Evolutionary conservation across 202 grass and related monocot species (phyloP).

Genomic region (Bolboschoenoplectus hybrid): DNA sequence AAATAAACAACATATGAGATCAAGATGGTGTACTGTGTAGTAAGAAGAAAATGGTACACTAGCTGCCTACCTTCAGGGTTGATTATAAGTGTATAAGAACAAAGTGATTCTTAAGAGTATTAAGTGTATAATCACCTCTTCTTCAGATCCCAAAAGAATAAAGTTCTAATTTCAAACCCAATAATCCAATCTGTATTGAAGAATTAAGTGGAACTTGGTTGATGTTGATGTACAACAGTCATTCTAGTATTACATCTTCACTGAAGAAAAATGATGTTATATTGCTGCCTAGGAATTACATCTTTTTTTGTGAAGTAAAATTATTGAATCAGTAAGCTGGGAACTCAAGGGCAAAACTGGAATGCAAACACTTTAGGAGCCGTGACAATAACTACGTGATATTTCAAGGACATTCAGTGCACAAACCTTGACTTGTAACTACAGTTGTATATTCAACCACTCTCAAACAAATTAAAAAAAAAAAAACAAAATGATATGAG

Average conservation of each 20-base stretch:
- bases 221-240: background rate
- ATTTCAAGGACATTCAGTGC: background rate
- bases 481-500: conserved; percentile 6
- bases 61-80: background rate
- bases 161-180: background rate
- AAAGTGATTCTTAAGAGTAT: background rate
- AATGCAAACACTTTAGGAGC: background rate
- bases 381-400: background rate
- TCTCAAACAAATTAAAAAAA: background rate
- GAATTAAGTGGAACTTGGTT: background rate
- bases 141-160: background rate
- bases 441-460: background rate
- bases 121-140: background rate
- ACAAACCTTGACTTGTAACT: background rate
- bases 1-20: background rate
- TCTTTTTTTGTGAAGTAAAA: background rate
- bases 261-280: background rate
- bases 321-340: background rate
- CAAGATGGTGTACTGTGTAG: background rate
- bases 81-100: background rate
- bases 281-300: background rate
- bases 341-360: background rate
- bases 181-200: background rate
- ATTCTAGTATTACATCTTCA: background rate
- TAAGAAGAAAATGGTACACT: background rate